Evolutionary conservation across 2,329 filamentous ascomycete species (phyloP), one percentile per base, ranked within the genome.

Genomic region (Trichoderma sp.): DNA sequence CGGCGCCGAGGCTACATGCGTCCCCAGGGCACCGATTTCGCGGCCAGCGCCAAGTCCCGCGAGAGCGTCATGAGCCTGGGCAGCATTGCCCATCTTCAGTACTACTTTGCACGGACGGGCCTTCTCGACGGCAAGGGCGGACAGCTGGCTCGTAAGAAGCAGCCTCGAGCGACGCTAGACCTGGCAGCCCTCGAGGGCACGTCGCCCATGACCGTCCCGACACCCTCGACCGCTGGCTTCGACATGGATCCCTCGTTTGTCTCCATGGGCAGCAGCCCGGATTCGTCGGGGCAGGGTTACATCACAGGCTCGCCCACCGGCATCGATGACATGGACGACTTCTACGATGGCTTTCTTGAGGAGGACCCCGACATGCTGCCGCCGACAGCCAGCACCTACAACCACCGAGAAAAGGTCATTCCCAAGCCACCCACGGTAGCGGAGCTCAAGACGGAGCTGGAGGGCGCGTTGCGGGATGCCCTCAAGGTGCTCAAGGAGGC

Each of bases 301-400:
- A 78, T 73, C 1, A 69, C 71, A 6, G 77, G 75, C 9, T 84
- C 83, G 1, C 82, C 82, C 2, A 73, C 78, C 21, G 80, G 82
- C 3, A 73, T 78, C 21, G 80, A 82, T 3, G 76, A 80, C n/a
- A 68, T 72, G 28, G 75, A 74, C 5, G 72, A 74, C 21, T 84
- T 81, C 52, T 85, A 87, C 55, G 85, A 88, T 30, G 75, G 70
- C 61, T 85, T 86, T 72, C 85, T 86, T 39, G 86, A 89, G 66
- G 82, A 83, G 21, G 90, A 92, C 66, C 85, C 87, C 34, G 85
- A 89, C 67, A 94, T 99, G 87, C 87, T 97, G 3, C 94, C 95
- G n/a, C 95, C 95, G 0, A 99, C 95, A 0, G 92, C 94, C 47
- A 97, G 93, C 82, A 99, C 95, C 3, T 99, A 98, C 77, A 93